Evolutionary conservation across 164 flowering plant species (phyloP).

Genomic region (Stephania cephalantha): DNA sequence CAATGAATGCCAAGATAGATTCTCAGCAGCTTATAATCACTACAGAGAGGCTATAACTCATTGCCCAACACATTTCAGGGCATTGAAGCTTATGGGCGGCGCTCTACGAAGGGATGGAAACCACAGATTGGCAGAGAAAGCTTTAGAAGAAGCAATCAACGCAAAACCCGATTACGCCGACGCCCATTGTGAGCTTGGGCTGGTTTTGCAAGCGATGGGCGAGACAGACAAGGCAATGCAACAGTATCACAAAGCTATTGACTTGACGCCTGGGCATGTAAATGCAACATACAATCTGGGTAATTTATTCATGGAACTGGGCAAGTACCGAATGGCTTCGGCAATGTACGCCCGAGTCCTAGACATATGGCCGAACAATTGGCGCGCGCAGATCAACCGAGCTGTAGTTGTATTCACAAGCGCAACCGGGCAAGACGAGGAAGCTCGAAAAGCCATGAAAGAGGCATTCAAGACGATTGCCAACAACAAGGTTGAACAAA

Average conservation of each 20-base stretch:
- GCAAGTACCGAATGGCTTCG: no score
- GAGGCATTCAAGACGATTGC: no score
- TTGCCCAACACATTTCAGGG: neutral
- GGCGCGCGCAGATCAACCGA: neutral
- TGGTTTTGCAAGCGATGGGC: no score
- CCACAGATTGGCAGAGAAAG: neutral
- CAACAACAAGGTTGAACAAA: no score
- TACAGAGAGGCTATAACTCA: constrained; percentile 79
- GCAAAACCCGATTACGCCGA: no score
- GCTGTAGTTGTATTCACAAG: neutral
- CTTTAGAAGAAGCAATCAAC: neutral
- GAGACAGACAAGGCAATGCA: no score
- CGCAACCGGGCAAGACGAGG: neutral
- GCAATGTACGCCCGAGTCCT: no score
- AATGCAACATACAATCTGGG: neutral
- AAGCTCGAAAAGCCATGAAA: neutral
- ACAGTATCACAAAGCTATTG: neutral
- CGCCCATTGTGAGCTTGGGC: no score
- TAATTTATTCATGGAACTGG: neutral
- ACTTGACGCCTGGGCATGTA: neutral
- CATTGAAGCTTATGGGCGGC: neutral
- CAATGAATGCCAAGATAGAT: constrained; percentile 89
- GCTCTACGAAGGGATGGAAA: neutral
- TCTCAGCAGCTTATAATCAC: constrained; percentile 85
- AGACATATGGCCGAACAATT: neutral